A percentile compares a stretch with the other conserved stretches of the same genome.
Conservation (phyloP, 805 yeast genomes). For the Brettanomyces naardenensis region DNA sequence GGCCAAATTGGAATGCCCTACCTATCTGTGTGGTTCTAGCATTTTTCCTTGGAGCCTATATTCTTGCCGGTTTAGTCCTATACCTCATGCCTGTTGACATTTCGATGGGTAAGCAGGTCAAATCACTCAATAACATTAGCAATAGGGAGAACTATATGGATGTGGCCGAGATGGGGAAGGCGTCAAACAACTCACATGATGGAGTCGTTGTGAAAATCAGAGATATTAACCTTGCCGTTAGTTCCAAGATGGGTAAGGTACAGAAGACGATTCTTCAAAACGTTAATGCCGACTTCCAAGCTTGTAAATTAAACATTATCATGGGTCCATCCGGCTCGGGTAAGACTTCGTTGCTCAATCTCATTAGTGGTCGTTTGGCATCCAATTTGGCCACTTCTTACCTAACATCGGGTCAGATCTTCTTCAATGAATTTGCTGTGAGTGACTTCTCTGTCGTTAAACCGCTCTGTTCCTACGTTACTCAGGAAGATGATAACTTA, state of each 20-base stretch:
- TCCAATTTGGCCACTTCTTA: conserved; percentile 23
- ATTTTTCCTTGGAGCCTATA: conserved; percentile 49
- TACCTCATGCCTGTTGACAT: conserved; percentile 43
- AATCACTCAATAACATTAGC: conserved; percentile 4
- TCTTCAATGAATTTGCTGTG: conserved; percentile 31
- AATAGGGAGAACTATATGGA: background rate
- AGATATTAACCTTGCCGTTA: conserved; percentile 18
- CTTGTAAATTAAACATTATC: conserved; percentile 58
- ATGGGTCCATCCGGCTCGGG: conserved; percentile 84
- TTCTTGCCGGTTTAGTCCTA: conserved; percentile 40
- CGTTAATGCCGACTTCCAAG: conserved; percentile 43
- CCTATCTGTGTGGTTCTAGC: conserved; percentile 56
- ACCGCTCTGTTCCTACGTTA: conserved; percentile 62
- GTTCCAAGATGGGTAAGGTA: conserved; percentile 11
- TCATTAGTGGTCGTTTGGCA: conserved; percentile 50
- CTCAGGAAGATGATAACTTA: conserved; percentile 73
- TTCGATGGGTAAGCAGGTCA: conserved; percentile 34
- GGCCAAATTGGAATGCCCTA: conserved; percentile 52
- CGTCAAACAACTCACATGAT: background rate
- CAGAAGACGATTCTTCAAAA: conserved; percentile 31
- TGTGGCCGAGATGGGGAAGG: conserved; percentile 3
- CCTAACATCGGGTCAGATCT: conserved; percentile 32
- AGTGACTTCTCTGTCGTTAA: conserved; percentile 24
- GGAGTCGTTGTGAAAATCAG: conserved; percentile 13
- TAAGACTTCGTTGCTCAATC: conserved; percentile 59